Base-by-base conservation (phyloP, 768 basidiomycete genomes). In the Suillus clintonianus region DNA sequence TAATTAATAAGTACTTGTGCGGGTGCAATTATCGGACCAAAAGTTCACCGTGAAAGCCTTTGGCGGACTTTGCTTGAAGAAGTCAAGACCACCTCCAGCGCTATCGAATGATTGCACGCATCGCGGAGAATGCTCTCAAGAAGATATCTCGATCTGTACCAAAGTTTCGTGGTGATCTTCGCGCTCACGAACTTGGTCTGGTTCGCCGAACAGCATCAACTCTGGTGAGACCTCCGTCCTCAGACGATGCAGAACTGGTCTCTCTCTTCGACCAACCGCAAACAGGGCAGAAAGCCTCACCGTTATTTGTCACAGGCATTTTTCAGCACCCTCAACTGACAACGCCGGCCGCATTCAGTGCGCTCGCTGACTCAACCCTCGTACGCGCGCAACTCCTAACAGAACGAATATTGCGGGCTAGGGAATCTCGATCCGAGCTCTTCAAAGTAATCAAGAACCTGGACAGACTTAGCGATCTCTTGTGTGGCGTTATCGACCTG, bases 401-500 rank as follows among this genome's bases (percentile, higher is more conserved):
- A 17, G 85, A 90, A 62, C 88, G 97, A 48, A 93, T 99, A 30
- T 77, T 91, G 57, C 83, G 85, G 15, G 90, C 92, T 10, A 81
- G 86, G 71, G 82, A 90, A 70, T 90, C 91, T 5, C 83, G 86
- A 42, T 77, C 81, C 59, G 95, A 97, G 75, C 81, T 97, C 55
- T 80, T 89, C 64, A 86, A 89, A 76, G 94, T 94, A 11, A 93
- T 98, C 64, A 98, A 98, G 82, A 97, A 97, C 75, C 79, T 99
- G 65, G 97, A 99, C 80, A 83, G 97, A 65, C 87, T 99, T 68
- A 98, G 96, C 74, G 96, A 99, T 80, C 83, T 97, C 77, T 80
- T 99, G 3, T 99, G 97, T 70, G 90, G 93, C 13, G 95, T 99
- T 65, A 98, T 98, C 65, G 97, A 99, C 78, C 86, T 98, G 64